These are phyloP conservation scores for Diplocarpon mali DNA, from an alignment of 2,329 filamentous ascomycete genomes.

Conservation along the genomic window DNA sequence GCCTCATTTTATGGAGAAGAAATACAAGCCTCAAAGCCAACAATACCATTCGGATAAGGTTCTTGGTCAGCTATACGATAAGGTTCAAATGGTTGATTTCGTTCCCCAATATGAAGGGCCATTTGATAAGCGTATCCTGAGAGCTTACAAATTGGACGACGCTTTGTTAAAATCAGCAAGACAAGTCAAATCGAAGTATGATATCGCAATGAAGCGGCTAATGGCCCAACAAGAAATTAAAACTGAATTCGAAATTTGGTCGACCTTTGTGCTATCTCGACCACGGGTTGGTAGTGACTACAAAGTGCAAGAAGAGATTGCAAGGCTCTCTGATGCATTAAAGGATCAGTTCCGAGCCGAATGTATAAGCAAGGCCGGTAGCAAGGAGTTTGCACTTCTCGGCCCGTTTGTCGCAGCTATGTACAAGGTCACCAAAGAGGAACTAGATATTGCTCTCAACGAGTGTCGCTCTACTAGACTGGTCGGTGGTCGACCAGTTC, in stretches of 20 bases:
- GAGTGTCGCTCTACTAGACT: conserved; percentile 33
- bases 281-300: conserved; percentile 66
- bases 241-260: conserved; percentile 89
- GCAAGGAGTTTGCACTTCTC: conserved; percentile 45
- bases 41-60: conserved; percentile 60
- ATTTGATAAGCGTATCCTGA: conserved; percentile 68
- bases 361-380: conserved; percentile 55
- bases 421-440: conserved; percentile 70
- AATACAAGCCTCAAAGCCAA: conserved; percentile 31
- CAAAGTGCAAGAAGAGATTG: conserved; percentile 77
- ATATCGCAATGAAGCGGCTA: conserved; percentile 62
- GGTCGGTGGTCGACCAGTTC: conserved; percentile 30
- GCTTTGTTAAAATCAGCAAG: conserved; percentile 46
- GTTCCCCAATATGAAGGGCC: conserved; percentile 56
- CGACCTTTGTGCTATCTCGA: conserved; percentile 70
- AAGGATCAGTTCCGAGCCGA: conserved; percentile 57
- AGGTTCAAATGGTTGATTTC: conserved; percentile 57
- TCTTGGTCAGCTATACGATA: conserved; percentile 74
- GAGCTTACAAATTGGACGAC: conserved; percentile 44
- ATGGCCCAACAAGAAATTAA: conserved; percentile 76
- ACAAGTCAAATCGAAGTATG: conserved; percentile 66
- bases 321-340: conserved; percentile 52
- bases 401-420: conserved; percentile 73
- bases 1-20: conserved; percentile 85
- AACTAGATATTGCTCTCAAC: conserved; percentile 49